These are phyloP conservation scores for Pholiota microspora DNA, from an alignment of 768 basidiomycete genomes.

Conservation along the genomic window DNA sequence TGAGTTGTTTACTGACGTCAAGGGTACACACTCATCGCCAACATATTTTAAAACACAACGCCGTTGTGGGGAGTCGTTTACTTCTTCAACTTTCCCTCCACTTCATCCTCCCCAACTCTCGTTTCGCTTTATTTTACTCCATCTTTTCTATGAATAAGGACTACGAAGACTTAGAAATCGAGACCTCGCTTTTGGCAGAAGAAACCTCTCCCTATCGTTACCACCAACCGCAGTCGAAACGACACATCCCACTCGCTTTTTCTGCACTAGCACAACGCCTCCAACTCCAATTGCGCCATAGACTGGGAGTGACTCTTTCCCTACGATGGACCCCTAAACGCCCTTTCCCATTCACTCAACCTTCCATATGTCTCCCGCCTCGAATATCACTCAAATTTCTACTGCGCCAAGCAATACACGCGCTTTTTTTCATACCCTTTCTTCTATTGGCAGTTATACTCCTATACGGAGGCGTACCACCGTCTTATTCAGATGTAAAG, in stretches of 20 bases:
- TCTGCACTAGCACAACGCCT: background rate
- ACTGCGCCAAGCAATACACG: background rate
- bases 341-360: background rate
- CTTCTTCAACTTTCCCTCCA: too few species aligned
- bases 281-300: background rate
- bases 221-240: background rate
- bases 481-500: conserved; percentile 18
- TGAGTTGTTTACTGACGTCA: too few species aligned
- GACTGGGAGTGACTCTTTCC: background rate
- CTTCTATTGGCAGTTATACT: conserved; percentile 13
- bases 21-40: too few species aligned
- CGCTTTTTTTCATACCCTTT: background rate
- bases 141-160: too few species aligned
- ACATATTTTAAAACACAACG: too few species aligned
- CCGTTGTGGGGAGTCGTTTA: too few species aligned
- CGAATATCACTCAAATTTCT: background rate
- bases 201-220: background rate
- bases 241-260: background rate
- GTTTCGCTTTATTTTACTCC: too few species aligned
- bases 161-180: too few species aligned
- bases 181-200: background rate
- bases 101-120: too few species aligned
- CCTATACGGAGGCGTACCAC: conserved; percentile 21
- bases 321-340: background rate
- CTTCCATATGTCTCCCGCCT: background rate